Conservation (phyloP, 169 alveolate species). For the Cryptosporidium tyzzeri region DNA sequence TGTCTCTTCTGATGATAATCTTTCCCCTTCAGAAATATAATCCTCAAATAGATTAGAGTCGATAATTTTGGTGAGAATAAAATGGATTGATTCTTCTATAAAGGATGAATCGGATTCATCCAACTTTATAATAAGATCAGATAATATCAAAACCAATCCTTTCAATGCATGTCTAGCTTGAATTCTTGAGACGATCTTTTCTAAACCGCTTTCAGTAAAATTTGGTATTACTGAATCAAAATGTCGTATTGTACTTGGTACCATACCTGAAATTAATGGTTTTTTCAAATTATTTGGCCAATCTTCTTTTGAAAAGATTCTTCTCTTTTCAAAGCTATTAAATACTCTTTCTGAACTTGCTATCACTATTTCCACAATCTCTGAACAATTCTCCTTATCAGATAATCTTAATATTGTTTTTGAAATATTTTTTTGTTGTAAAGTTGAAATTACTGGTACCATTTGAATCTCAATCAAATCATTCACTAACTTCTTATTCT, state of each 20-base stretch:
- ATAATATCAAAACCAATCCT: slow-evolving; percentile 17
- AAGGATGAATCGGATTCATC: neutral
- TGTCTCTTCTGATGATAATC: neutral
- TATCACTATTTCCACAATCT: neutral
- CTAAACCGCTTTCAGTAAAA: neutral
- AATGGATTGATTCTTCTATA: slow-evolving; percentile 14
- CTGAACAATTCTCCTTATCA: neutral
- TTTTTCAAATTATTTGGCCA: slow-evolving; percentile 33
- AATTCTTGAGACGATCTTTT: slow-evolving; percentile 26
- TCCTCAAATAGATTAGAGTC: slow-evolving; percentile 44
- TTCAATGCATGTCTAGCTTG: slow-evolving; percentile 55
- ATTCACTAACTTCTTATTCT: neutral
- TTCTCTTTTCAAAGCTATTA: neutral
- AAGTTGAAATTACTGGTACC: slow-evolving; percentile 13
- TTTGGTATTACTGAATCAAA: slow-evolving; percentile 11
- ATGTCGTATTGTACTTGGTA: slow-evolving; percentile 31
- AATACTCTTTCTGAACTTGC: slow-evolving; percentile 1
- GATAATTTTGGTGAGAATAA: slow-evolving; percentile 19
- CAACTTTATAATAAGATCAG: neutral
- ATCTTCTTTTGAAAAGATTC: neutral
- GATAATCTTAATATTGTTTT: slow-evolving; percentile 6
- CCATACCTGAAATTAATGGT: slow-evolving; percentile 21
- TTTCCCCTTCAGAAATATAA: neutral
- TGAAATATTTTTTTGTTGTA: slow-evolving; percentile 30
- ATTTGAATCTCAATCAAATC: slow-evolving; percentile 10